Evolutionary conservation across 2,329 filamentous ascomycete genomes (phyloP), one percentile per base, ranked within the genome.

Genomic region (Elsinoe perseae): DNA sequence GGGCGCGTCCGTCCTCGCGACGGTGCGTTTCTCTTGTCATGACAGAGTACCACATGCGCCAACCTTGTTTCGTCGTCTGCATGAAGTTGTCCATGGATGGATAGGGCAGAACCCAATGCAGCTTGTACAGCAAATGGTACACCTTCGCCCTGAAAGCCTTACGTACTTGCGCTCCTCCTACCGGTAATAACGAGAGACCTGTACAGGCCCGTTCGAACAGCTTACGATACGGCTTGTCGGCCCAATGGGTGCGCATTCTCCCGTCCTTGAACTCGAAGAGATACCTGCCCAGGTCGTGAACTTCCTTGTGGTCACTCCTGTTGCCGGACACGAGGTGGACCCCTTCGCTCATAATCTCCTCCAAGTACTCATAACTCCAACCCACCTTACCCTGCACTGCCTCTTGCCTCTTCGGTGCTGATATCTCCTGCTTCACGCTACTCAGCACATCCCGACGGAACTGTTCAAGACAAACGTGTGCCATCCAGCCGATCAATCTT

Each of bases 41-140:
- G 36, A 42, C 36, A 8, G 36, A 42, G 16, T 42, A 42, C 4
- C 36, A 42, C 36, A 42, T 42, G 6, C 36, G 36, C 30, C 30
- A 36, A n/a, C 30, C 4, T 25, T 53, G 20, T 27, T 36, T 53
- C 3, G 27, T 53, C 14, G 48, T 34, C 16, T 53, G 32, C 48
- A 32, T 53, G 30, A 36, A 34, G 14, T 18, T 14, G 12, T 53
- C 32, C 3, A 9, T 32, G 2, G 27, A 32, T n/a, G 32, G 44
- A 32, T 53, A 36, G 14, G 48, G 48, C 12, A 53, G 48, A 14
- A 53, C n/a, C 48, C 32, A 36, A 34, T 53, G 30, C 27, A 16
- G 12, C 27, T 36, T 34, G 27, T 32, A 42, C 36, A 42, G 18
- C 36, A 42, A 18, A 42, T 20, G 36, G 14, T 42, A 53, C 27